Percentiles rank a stretch among this genome's conserved stretches.
Evolutionary conservation across 257 asterid genomes (phyloP).

Genomic region (Knoxia roxburghii): DNA sequence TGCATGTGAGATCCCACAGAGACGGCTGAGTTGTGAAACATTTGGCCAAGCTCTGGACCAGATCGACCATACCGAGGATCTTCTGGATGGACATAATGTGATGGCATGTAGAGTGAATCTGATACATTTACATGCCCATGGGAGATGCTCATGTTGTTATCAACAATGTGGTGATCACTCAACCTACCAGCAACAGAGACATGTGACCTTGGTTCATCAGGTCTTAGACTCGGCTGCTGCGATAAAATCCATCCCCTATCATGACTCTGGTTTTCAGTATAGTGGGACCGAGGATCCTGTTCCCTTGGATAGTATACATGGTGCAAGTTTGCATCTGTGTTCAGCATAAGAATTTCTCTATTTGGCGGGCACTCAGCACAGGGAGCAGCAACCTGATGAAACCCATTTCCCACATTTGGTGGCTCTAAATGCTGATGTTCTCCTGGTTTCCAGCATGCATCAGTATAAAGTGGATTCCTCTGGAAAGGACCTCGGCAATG

Average conservation of each 20-base stretch:
- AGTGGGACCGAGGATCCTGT: conserved; percentile 55
- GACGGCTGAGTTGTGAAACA: conserved; percentile 57
- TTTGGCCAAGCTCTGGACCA: conserved; percentile 57
- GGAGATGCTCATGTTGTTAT: conserved; percentile 46
- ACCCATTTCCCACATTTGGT: conserved; percentile 54
- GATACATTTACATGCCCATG: conserved; percentile 46
- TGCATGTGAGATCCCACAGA: conserved; percentile 52
- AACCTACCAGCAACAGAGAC: conserved; percentile 52
- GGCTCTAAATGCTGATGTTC: conserved; percentile 55
- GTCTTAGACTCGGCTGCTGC: conserved; percentile 53
- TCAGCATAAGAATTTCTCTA: conserved; percentile 53
- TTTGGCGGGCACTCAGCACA: conserved; percentile 69
- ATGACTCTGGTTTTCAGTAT: conserved; percentile 45
- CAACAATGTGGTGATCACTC: conserved; percentile 46
- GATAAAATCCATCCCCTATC: conserved; percentile 70
- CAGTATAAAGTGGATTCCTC: conserved; percentile 57
- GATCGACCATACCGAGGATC: conserved; percentile 51
- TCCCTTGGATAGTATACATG: conserved; percentile 59
- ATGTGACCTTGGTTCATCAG: conserved; percentile 58
- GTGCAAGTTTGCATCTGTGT: conserved; percentile 48
- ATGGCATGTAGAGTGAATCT: conserved; percentile 49
- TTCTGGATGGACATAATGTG: conserved; percentile 61
- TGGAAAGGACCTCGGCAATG: conserved; percentile 54
- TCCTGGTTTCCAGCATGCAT: conserved; percentile 54
- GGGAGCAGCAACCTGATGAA: conserved; percentile 49